Evolutionary conservation across 352 stramenopile genomes (phyloP).

Genomic region (Pythium folliculosum): DNA sequence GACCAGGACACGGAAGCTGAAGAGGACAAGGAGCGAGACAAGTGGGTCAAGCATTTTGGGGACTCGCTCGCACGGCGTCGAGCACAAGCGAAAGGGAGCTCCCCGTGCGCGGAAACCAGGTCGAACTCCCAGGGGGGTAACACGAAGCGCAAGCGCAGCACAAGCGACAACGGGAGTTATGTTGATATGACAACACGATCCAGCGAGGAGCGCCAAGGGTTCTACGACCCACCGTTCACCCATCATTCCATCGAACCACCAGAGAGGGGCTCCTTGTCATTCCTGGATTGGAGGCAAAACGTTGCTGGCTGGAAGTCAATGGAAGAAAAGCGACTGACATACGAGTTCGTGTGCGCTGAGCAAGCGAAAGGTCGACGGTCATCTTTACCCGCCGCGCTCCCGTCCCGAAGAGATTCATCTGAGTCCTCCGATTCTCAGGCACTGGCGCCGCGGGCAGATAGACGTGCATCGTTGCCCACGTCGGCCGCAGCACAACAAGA

Average conservation of each 20-base stretch:
- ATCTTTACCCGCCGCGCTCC: neutral
- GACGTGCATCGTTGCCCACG: neutral
- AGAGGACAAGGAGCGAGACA: conserved; percentile 1
- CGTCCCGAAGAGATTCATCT: neutral
- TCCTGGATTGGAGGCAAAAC: neutral
- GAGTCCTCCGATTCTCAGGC: neutral
- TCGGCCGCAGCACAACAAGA: neutral
- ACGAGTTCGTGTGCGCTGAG: neutral
- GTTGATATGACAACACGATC: neutral
- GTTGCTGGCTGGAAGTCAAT: neutral
- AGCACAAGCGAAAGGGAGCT: neutral
- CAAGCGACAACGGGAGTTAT: neutral
- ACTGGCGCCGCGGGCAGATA: neutral
- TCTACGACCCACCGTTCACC: neutral
- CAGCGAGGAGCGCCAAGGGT: neutral
- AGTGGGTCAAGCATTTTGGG: neutral
- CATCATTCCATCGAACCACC: neutral
- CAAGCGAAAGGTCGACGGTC: neutral
- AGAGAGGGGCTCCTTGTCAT: neutral
- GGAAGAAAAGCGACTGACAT: neutral
- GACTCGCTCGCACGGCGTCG: neutral
- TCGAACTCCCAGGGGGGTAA: neutral
- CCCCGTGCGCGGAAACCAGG: neutral
- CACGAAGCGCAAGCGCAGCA: neutral
- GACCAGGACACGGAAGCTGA: neutral